A percentile compares a stretch with the other conserved stretches of the same genome.
These are phyloP conservation scores for Camellia granthamiana DNA, from an alignment of 148 eudicot genomes.

Conservation along the genomic window DNA sequence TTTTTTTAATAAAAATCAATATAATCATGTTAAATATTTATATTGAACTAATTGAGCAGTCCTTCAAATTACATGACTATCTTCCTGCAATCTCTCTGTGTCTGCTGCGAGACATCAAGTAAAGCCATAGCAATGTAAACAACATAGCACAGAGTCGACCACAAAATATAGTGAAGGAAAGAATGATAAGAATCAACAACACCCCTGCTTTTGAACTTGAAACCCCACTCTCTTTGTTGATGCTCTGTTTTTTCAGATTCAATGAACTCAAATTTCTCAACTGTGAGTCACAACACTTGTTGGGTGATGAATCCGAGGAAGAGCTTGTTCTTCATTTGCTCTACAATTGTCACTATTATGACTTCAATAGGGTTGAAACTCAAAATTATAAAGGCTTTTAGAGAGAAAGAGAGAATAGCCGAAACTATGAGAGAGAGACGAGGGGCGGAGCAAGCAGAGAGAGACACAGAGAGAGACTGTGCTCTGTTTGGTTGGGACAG, in stretches of 20 bases:
- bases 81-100: slow-evolving; percentile 13
- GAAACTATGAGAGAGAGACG: neutral
- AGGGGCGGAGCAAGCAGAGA: too few relatives aligned
- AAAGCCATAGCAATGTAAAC: slow-evolving; percentile 16
- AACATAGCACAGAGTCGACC: slow-evolving; percentile 23
- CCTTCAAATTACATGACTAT: slow-evolving; percentile 17
- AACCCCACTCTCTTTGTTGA: neutral
- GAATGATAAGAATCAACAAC: slow-evolving; percentile 7
- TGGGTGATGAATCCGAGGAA: neutral
- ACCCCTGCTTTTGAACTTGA: neutral
- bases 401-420: neutral
- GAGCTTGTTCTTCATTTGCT: slow-evolving; percentile 19
- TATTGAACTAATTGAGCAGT: too few relatives aligned
- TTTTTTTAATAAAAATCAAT: too few relatives aligned
- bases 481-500: neutral
- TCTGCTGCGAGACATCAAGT: slow-evolving; percentile 4
- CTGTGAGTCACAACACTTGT: too few relatives aligned
- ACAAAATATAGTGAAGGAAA: slow-evolving; percentile 16
- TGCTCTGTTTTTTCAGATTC: neutral
- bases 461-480: neutral
- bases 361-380: neutral
- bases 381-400: neutral
- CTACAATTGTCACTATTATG: neutral
- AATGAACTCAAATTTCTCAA: too few relatives aligned
- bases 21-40: too few relatives aligned